A percentile compares a stretch with the other conserved stretches of the same genome.
These are phyloP conservation scores for Schizosaccharomyces osmophilus DNA, from an alignment of 805 yeast genomes.

Conservation along the genomic window DNA sequence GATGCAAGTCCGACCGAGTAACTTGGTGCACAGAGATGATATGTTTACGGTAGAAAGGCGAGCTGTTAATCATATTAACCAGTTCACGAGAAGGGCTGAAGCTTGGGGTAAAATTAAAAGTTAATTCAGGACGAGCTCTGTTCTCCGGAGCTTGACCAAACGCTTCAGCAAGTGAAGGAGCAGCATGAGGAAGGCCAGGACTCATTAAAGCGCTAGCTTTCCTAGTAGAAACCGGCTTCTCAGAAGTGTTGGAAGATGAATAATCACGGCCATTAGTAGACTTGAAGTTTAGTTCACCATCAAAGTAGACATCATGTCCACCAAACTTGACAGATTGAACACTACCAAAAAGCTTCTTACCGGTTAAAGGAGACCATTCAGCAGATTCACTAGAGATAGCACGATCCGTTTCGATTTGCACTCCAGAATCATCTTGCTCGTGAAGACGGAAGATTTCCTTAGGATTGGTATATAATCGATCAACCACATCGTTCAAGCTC, in stretches of 20 bases:
- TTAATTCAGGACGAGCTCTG: not conserved
- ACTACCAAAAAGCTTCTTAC: conserved; percentile 40
- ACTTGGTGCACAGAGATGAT: conserved; percentile 74
- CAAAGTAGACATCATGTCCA: conserved; percentile 59
- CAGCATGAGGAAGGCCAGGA: conserved; percentile 13
- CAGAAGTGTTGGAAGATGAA: conserved; percentile 11
- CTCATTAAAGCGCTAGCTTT: conserved; percentile 9
- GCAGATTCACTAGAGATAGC: conserved; percentile 14
- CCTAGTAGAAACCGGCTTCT: conserved; percentile 15
- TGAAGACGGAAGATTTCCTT: conserved; percentile 59
- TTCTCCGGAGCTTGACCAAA: not conserved
- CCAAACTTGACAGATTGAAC: conserved; percentile 69
- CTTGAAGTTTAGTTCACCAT: conserved; percentile 42
- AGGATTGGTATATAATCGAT: conserved; percentile 60
- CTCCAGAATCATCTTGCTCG: conserved; percentile 41
- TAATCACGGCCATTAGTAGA: conserved; percentile 37
- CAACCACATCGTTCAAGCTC: conserved; percentile 44
- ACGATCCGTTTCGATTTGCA: conserved; percentile 71
- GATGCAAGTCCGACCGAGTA: conserved; percentile 69
- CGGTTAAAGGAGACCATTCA: conserved; percentile 30
- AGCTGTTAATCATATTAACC: conserved; percentile 52
- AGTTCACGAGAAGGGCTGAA: conserved; percentile 17
- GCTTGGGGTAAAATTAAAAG: not conserved
- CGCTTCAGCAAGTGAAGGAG: conserved; percentile 4
- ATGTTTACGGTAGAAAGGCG: conserved; percentile 74